Base-by-base conservation (phyloP, 2,329 filamentous ascomycete species). In the Arthrobotrys pseudoclavata region DNA sequence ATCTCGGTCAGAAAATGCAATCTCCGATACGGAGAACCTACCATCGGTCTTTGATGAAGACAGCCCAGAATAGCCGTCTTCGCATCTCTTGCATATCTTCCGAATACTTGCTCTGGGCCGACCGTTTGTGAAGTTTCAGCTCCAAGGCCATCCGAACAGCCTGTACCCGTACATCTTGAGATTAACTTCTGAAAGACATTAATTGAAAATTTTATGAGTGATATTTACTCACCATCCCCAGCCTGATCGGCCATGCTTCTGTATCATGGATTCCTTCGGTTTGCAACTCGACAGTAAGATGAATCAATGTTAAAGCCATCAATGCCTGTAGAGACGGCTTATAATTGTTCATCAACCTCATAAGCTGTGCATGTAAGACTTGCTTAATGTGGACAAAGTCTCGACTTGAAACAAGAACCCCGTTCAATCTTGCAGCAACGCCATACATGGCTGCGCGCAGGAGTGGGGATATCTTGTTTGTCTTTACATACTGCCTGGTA, bases 331-430 rank as follows among this genome's bases (percentile, higher is more conserved):
- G 29, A 9, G 79, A 79, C 40, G 80, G 79, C n/a, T 62, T 69
- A 69, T 81, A 81, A 40, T 78, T 79, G 60, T 74, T 80, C 68
- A 79, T 69, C 61, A 80, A 71, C 29, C 67, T 76, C 55, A 79
- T 78, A 45, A 81, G 79, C 42, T 81, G 78, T 31, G 77, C 31
- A 52, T 80, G 72, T 12, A 81, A 60, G 48, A 81, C 80, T 37
- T 79, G 70, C 64, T 81, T 81, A 66, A 81, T 80, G 42, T 81
- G 80, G 24, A 80, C 61, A 47, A 81, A 80, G 53, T 81, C 80
- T 50, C 80, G 71, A 26, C 71, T 79, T 47, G 80, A 81, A 24
- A 81, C 79, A 22, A 81, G 79, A 24, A 77, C 79, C 13, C 72
- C 75, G 34, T 76, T 79, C 26, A 80, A 45, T 13, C 79, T 72